Evolutionary conservation across 2,329 filamentous ascomycete species (phyloP).

Genomic region (Didymella segeticola): DNA sequence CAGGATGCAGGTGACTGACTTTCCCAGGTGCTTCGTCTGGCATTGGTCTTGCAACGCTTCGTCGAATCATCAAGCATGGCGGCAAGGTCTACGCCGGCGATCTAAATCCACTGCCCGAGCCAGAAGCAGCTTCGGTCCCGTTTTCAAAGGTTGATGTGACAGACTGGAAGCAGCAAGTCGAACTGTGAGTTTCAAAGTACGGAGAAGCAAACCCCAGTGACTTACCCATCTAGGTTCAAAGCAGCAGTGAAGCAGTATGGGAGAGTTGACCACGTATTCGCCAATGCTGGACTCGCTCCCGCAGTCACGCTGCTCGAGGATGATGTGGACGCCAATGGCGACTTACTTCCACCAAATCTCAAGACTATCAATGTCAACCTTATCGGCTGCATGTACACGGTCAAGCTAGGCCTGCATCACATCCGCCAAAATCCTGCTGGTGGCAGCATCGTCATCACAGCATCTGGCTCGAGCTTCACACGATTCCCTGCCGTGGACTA

Average conservation of each 20-base stretch:
- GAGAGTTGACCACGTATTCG: slow-evolving; percentile 55
- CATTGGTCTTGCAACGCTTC: slow-evolving; percentile 64
- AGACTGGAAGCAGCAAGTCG: slow-evolving; percentile 59
- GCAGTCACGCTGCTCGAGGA: slow-evolving; percentile 34
- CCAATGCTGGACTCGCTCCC: slow-evolving; percentile 42
- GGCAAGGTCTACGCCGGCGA: slow-evolving; percentile 65
- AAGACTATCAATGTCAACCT: slow-evolving; percentile 40
- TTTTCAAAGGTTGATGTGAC: slow-evolving; percentile 44
- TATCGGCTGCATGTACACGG: slow-evolving; percentile 37
- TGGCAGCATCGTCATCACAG: slow-evolving; percentile 44
- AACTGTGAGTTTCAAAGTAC: slow-evolving; percentile 34
- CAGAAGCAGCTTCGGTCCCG: slow-evolving; percentile 27
- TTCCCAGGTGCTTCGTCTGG: slow-evolving; percentile 63
- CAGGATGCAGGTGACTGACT: not conserved
- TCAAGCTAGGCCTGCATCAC: slow-evolving; percentile 39
- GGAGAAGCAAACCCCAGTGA: too few species aligned
- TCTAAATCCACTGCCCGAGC: slow-evolving; percentile 52
- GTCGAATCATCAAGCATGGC: slow-evolving; percentile 59
- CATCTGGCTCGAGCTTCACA: slow-evolving; percentile 37
- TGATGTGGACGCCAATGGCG: slow-evolving; percentile 37
- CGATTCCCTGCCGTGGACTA: slow-evolving; percentile 39
- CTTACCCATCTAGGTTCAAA: slow-evolving; percentile 51
- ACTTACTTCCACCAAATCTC: slow-evolving; percentile 36
- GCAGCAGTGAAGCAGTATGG: slow-evolving; percentile 52
- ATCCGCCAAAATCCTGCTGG: slow-evolving; percentile 33